A percentile compares a stretch with the other conserved stretches of the same genome.
Conservation (phyloP, 164 flowering plant genomes). For the Annona squamosa region DNA sequence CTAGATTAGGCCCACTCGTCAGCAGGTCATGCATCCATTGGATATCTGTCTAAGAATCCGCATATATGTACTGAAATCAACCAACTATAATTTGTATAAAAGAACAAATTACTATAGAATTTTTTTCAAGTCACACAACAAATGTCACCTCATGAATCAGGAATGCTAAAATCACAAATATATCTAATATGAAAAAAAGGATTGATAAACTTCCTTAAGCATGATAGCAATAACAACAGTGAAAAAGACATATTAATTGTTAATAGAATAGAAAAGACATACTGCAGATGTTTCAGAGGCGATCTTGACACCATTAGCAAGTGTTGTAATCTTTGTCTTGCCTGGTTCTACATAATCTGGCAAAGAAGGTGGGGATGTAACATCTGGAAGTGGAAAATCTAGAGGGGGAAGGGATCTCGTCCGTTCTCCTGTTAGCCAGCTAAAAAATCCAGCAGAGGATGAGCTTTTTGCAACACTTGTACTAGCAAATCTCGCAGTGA, state of each 20-base stretch:
- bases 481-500: slow-evolving; percentile 45
- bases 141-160: background rate
- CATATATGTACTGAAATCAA: no score
- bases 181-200: background rate
- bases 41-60: no score
- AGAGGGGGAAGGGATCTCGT: slow-evolving; percentile 48
- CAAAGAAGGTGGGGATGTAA: slow-evolving; percentile 53
- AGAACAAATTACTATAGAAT: background rate
- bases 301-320: slow-evolving; percentile 74
- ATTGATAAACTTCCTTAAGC: background rate
- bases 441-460: slow-evolving; percentile 55
- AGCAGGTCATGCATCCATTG: background rate
- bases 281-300: slow-evolving; percentile 83
- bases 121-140: background rate
- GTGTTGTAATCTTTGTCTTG: slow-evolving; percentile 72
- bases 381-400: slow-evolving; percentile 60
- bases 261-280: slow-evolving; percentile 8
- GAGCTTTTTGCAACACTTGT: slow-evolving; percentile 37
- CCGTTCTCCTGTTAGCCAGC: slow-evolving; percentile 70
- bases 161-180: background rate
- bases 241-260: background rate
- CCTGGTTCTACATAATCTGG: slow-evolving; percentile 78
- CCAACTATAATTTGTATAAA: no score
- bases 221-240: background rate
- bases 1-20: background rate